Conservation (phyloP, 1,284 basidiomycete genomes). For the Malassezia furfur region DNA sequence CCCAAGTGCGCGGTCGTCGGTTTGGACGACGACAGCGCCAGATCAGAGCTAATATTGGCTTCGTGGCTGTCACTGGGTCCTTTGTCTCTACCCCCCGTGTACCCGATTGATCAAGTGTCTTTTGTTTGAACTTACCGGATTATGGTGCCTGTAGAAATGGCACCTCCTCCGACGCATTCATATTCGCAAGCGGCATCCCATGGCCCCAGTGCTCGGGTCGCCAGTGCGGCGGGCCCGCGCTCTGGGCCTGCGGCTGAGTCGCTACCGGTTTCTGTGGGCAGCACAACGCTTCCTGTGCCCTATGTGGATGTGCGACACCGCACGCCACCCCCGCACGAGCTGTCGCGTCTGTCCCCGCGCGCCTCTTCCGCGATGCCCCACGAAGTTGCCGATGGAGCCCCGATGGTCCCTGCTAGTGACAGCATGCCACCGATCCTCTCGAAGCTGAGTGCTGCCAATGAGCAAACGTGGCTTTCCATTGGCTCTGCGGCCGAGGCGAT, state of each 20-base stretch:
- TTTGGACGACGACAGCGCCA: too few species aligned
- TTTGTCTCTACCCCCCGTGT: background rate
- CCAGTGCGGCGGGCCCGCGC: background rate
- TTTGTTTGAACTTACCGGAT: background rate
- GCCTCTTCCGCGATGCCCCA: background rate
- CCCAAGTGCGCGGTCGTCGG: too few species aligned
- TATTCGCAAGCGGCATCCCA: background rate
- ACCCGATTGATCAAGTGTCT: background rate
- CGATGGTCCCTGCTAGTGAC: background rate
- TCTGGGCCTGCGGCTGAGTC: background rate
- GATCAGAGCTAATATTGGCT: background rate
- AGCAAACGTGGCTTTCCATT: slow-evolving; percentile 38
- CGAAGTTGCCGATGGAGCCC: background rate
- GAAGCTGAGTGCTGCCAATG: slow-evolving; percentile 39
- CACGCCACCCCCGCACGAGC: background rate
- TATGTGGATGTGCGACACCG: background rate
- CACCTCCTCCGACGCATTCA: background rate
- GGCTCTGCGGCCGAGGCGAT: slow-evolving; percentile 43
- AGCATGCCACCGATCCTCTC: slow-evolving; percentile 17
- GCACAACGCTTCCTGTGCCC: background rate
- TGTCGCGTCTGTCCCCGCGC: background rate
- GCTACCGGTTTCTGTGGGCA: background rate
- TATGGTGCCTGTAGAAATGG: slow-evolving; percentile 3
- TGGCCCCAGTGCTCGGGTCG: background rate
- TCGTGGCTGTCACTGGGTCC: too few species aligned